Evolutionary conservation across 495 filamentous ascomycete genomes (phyloP).

Genomic region (Aspergillus heteromorphus): DNA sequence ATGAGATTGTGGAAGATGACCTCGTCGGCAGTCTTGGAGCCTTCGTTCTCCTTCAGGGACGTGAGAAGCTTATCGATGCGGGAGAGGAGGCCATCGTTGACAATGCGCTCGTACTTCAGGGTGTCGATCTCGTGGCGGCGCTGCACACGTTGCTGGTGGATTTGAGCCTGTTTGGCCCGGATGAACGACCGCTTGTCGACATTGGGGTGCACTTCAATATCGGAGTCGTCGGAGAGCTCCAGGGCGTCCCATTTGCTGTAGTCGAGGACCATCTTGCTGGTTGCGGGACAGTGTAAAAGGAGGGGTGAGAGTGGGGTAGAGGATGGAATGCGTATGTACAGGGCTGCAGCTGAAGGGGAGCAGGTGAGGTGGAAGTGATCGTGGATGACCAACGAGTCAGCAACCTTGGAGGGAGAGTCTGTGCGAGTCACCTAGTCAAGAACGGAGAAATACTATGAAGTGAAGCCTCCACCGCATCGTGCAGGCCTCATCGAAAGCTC

Average conservation of each 20-base stretch:
- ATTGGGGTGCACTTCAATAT: constrained; percentile 97
- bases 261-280: constrained; percentile 73
- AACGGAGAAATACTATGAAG: too few relatives aligned
- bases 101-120: constrained; percentile 82
- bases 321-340: neutral
- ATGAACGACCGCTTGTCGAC: constrained; percentile 99
- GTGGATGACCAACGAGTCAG: neutral
- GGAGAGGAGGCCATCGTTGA: constrained; percentile 84
- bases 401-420: too few relatives aligned
- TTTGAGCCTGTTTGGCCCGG: constrained; percentile 94
- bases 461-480: neutral
- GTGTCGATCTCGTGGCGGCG: constrained; percentile 85
- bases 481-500: constrained; percentile 25
- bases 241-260: constrained; percentile 97
- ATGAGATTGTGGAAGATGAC: constrained; percentile 83
- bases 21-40: constrained; percentile 68
- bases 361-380: neutral
- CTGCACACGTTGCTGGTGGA: constrained; percentile 80
- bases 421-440: too few relatives aligned
- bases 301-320: constrained; percentile 20
- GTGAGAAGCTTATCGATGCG: constrained; percentile 74
- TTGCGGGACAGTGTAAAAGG: constrained; percentile 6
- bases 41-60: constrained; percentile 62
- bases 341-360: neutral
- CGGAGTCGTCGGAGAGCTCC: constrained; percentile 95